Evolutionary conservation across 306 rosid species (phyloP), one percentile per base, ranked within the genome.

Genomic region (Chamaecrista fasciculata): DNA sequence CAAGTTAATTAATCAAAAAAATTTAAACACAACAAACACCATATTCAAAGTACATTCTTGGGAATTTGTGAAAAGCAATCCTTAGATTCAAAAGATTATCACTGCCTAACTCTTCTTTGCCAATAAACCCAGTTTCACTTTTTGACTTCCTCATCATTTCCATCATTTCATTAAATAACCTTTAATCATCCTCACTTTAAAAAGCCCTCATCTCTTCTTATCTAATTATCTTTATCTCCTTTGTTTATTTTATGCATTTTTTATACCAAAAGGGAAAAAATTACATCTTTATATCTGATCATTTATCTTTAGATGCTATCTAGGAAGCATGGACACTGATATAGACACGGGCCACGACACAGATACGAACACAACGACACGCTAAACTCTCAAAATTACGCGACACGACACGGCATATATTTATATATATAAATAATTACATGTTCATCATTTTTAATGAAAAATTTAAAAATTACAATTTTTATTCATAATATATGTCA

Each of bases 41-140:
- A 40, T 18, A 0, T 29, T 18, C 42, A 72, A 79, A 78, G 93
- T 78, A 72, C 76, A 62, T 50, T 68, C 77, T 19, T 78, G 63
- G 84, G 59, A 66, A 69, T 69, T 69, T 34, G 82, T n/a, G 33
- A 78, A 71, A 80, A 77, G 66, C 77, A 71, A 48, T 23, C 53
- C 74, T 69, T 39, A 24, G 69, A 83, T 78, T 82, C 61, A 60
- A 44, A 66, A 78, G 57, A 42, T 56, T 16, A 76, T 40, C 68
- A 72, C 68, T 53, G 51, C 52, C 68, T 43, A 63, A 47, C 3
- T 16, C 46, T 0, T 80, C 72, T 47, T 72, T 47, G 70, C 73
- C 66, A 62, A 62, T 43, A 73, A 76, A 58, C 61, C 87, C 62
- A 18, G 36, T 77, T 31, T 75, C 80, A 82, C 92, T 86, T 84